Conservation (phyloP, 139 green algal genomes). For the Coelastrella sp. region DNA sequence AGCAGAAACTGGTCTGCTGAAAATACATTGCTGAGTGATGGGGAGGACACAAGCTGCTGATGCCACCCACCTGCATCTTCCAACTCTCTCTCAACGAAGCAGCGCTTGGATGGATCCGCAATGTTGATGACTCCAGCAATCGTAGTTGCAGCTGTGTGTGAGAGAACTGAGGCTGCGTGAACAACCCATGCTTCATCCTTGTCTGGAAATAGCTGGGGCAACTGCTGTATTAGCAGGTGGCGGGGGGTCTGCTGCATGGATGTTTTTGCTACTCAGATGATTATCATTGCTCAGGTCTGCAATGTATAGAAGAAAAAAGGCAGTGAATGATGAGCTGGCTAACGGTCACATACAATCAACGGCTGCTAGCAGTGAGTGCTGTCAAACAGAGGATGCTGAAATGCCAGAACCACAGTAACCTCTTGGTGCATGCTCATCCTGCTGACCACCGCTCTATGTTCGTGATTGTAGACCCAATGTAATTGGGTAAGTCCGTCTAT, state of each 20-base stretch:
- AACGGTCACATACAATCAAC: background rate
- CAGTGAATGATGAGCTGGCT: background rate
- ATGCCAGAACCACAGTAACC: background rate
- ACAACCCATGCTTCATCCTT: background rate
- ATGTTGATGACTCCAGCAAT: background rate
- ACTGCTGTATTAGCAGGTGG: background rate
- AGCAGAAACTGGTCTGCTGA: background rate
- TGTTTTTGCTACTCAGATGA: too few relatives aligned
- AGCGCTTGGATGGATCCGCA: background rate
- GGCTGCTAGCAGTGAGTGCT: background rate
- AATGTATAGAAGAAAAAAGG: background rate
- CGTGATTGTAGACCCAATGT: background rate
- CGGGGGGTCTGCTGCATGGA: background rate
- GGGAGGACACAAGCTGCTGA: background rate
- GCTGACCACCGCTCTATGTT: background rate
- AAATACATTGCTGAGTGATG: background rate
- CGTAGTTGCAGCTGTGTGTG: background rate
- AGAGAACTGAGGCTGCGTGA: background rate
- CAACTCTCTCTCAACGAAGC: background rate
- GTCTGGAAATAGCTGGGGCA: background rate
- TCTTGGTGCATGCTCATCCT: background rate
- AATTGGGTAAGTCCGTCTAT: background rate
- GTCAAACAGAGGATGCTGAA: background rate
- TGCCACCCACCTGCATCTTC: background rate
- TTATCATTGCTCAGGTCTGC: background rate